Evolutionary conservation across 2,329 filamentous ascomycete genomes (phyloP), one percentile per base, ranked within the genome.

Genomic region (Orbilia blumenaviensis): DNA sequence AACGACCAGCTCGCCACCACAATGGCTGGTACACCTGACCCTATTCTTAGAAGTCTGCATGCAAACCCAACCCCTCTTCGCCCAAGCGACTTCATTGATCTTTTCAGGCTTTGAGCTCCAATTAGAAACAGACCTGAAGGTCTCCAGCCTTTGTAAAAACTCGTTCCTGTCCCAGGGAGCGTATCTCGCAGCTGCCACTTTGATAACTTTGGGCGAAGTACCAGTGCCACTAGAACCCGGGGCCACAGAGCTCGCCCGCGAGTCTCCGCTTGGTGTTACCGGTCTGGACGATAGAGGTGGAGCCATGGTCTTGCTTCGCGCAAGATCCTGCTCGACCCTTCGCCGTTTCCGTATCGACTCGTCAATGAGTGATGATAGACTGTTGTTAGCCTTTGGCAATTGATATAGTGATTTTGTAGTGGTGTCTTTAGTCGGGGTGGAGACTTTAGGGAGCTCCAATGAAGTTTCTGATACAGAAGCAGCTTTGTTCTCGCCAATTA

Each of bases 21-120:
- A 99, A 1, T 94, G 89, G 42, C 91, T 90, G 44, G 85, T 86
- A 82, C 95, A 99, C 16, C 89, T 89, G 14, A 98, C 92, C 2
- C 91, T 91, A 52, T 81, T 80, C 68, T 81, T 81, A 83, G 96
- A 93, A 78, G 89, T 89, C 79, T 91, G 91, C 50, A 91, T 89
- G 80, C 94, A 97, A 2, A 90, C 86, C 94, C 95, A 99, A 0
- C 94, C 94, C 72, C 92, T 86, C 85, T 94, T 97, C 0, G 94
- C 94, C 95, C 95, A 99, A 82, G 93, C 91, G 6, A 97, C 89
- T 83, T 98, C 95, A 81, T 89, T 93, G 79, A 98, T 90, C 34
- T 86, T 86, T 62, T 94, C 88, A 0, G 95, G 94, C 82, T 98
- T 98, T 0, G 92, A 91, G n/a, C 92, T 91, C 94, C 94, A 99